These are phyloP conservation scores for Fistulina hepatica DNA, from an alignment of 1,284 basidiomycete genomes.

Conservation along the genomic window DNA sequence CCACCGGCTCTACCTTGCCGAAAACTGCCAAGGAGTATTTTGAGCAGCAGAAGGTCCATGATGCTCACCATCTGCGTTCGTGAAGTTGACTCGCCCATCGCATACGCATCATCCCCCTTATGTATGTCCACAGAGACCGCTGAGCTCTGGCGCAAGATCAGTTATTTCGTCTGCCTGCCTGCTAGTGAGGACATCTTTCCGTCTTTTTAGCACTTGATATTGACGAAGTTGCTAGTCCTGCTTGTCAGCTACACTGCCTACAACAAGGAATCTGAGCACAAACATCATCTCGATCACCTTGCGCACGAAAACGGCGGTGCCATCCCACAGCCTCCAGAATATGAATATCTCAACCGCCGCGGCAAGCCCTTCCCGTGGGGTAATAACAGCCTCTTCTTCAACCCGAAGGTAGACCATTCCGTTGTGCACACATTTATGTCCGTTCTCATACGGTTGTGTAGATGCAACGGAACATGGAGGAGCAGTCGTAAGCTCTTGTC, in stretches of 20 bases:
- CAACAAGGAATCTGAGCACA: slow-evolving; percentile 67
- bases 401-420: slow-evolving; percentile 43
- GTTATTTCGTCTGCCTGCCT: slow-evolving; percentile 69
- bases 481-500: not conserved
- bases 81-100: slow-evolving; percentile 5
- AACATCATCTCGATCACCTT: slow-evolving; percentile 59
- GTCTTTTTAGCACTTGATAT: slow-evolving; percentile 2
- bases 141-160: slow-evolving; percentile 78
- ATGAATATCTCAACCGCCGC: slow-evolving; percentile 69
- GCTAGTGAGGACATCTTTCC: slow-evolving; percentile 41
- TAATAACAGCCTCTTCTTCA: slow-evolving; percentile 71
- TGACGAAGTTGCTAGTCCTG: slow-evolving; percentile 45
- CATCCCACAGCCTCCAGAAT: slow-evolving; percentile 59
- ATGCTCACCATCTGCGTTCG: slow-evolving; percentile 60
- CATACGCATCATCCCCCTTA: slow-evolving; percentile 7
- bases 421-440: slow-evolving; percentile 3
- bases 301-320: slow-evolving; percentile 66
- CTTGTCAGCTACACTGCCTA: slow-evolving; percentile 61
- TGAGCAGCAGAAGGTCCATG: slow-evolving; percentile 45
- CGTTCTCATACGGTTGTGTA: not conserved
- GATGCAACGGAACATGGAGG: slow-evolving; percentile 1
- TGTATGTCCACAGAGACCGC: slow-evolving; percentile 45
- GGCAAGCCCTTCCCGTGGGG: slow-evolving; percentile 78
- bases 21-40: slow-evolving; percentile 37
- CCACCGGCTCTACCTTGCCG: slow-evolving; percentile 23